phyloP scores from a whole-genome alignment of 139 green algal species.

The Auxenochlorella pyrenoidosa region DNA sequence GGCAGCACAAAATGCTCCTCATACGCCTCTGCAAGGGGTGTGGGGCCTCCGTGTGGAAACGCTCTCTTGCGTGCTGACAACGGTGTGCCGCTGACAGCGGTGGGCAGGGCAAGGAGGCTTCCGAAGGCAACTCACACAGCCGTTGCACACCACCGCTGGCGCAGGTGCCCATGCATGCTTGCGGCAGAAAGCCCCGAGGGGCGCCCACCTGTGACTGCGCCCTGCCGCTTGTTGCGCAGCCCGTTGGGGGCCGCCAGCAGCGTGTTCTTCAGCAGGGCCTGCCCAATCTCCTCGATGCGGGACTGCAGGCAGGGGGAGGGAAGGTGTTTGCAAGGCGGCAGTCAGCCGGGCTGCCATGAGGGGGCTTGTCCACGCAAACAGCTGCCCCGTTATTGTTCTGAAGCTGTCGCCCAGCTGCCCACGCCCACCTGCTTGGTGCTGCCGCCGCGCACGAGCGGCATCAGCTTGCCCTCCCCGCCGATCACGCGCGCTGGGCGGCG shows the following conservation, averaged over 20 bases:
- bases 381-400: no score
- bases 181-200: not conserved
- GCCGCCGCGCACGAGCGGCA: slow-evolving; percentile 54
- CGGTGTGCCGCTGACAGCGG: no score
- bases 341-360: not conserved
- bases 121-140: no score
- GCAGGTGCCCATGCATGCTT: not conserved
- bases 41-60: no score
- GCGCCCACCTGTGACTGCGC: slow-evolving; percentile 1
- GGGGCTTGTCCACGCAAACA: not conserved
- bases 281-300: slow-evolving; percentile 65
- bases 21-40: slow-evolving; percentile 58
- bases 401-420: no score
- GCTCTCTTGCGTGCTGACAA: no score
- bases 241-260: slow-evolving; percentile 14
- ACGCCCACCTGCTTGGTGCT: slow-evolving; percentile 8
- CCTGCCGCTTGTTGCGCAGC: not conserved
- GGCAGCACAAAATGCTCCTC: slow-evolving; percentile 88
- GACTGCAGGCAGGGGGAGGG: slow-evolving; percentile 19
- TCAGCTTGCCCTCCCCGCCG: slow-evolving; percentile 77
- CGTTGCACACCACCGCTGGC: not conserved
- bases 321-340: no score
- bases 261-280: slow-evolving; percentile 66
- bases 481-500: slow-evolving; percentile 76
- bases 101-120: no score